phyloP scores from a whole-genome alignment of 352 stramenopile genomes.

The Globisporangium okanoganense region DNA sequence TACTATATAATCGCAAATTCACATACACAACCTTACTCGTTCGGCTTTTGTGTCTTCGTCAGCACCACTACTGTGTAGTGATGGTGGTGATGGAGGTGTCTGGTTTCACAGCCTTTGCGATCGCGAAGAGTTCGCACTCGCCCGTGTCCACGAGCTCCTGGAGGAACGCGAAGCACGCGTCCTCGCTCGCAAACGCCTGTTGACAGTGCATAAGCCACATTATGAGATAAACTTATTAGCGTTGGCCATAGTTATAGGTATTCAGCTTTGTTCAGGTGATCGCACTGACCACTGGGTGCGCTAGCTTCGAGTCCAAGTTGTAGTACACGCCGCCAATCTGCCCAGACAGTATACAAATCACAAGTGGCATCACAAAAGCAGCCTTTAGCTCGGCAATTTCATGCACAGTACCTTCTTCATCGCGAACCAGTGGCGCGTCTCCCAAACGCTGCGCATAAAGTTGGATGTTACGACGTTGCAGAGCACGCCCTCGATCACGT shows the following conservation, averaged over 20 bases:
- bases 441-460: slow-evolving; percentile 46
- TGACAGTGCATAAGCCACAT: not conserved
- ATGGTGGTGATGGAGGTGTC: not conserved
- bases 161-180: slow-evolving; percentile 46
- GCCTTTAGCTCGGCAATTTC: not conserved
- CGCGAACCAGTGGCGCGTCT: slow-evolving; percentile 77
- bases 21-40: not conserved
- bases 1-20: not conserved
- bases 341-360: not conserved
- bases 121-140: slow-evolving; percentile 64
- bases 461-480: slow-evolving; percentile 60
- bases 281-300: slow-evolving; percentile 31
- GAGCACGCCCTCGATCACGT: slow-evolving; percentile 46
- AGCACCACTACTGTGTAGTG: not conserved
- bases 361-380: too few relatives aligned
- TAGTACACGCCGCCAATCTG: slow-evolving; percentile 57
- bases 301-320: slow-evolving; percentile 78
- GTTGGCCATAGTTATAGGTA: not conserved
- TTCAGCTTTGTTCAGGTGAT: too few relatives aligned
- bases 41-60: not conserved
- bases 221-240: too few relatives aligned
- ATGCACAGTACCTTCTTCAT: slow-evolving; percentile 40
- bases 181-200: slow-evolving; percentile 46
- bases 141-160: slow-evolving; percentile 65
- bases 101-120: slow-evolving; percentile 5